phyloP scores from a whole-genome alignment of 2,329 filamentous ascomycete species.

The Acephala macrosclerotiorum region DNA sequence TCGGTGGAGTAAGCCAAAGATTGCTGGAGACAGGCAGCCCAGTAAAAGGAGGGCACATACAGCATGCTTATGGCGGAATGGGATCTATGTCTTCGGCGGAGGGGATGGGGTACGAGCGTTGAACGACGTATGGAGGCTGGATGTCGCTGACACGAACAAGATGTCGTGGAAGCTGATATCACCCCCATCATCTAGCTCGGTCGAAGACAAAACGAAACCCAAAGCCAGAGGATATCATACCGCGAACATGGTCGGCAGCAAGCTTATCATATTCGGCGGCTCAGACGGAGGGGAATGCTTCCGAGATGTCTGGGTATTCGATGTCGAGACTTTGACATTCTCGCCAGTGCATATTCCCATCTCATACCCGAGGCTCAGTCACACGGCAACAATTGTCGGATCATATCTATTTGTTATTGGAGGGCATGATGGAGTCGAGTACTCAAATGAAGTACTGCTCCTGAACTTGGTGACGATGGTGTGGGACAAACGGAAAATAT shows the following conservation, averaged over 20 bases:
- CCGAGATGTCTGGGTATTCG: conserved; percentile 77
- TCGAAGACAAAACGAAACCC: conserved; percentile 56
- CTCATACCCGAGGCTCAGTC: conserved; percentile 70
- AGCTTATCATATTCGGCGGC: conserved; percentile 75
- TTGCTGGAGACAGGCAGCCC: conserved; percentile 62
- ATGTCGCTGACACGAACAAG: conserved; percentile 70
- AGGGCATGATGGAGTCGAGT: conserved; percentile 74
- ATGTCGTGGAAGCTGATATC: conserved; percentile 75
- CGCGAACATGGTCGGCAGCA: conserved; percentile 75
- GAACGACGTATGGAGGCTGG: conserved; percentile 77
- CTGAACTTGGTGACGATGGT: conserved; percentile 77
- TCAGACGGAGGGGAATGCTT: conserved; percentile 77
- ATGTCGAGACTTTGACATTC: conserved; percentile 69
- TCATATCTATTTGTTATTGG: conserved; percentile 75
- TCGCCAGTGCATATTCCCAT: conserved; percentile 64
- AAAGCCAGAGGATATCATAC: conserved; percentile 75
- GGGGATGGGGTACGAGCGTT: conserved; percentile 74
- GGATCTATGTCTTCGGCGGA: conserved; percentile 76
- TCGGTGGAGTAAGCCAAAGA: conserved; percentile 68
- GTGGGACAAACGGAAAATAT: conserved; percentile 73
- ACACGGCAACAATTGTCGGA: conserved; percentile 73
- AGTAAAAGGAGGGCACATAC: conserved; percentile 72
- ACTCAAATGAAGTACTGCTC: conserved; percentile 72
- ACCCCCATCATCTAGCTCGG: conserved; percentile 47
- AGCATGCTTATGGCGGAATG: conserved; percentile 74